Conservation (phyloP, 2,329 filamentous ascomycete species). For the Ceratocystis harringtonii region DNA sequence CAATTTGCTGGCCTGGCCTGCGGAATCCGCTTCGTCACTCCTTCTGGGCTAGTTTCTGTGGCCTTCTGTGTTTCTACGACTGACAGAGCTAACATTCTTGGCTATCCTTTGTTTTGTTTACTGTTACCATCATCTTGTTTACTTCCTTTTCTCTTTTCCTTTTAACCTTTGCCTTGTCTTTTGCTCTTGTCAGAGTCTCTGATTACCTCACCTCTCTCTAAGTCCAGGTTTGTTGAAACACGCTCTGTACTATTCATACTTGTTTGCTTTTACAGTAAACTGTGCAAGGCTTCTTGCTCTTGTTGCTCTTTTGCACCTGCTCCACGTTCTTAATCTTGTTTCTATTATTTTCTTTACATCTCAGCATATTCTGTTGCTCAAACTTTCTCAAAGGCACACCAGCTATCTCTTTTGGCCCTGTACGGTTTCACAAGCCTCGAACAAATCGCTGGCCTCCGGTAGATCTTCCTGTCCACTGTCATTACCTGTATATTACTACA, state of each 20-base stretch:
- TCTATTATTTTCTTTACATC: neutral
- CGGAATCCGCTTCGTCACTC: neutral
- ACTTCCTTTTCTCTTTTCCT: constrained; percentile 10
- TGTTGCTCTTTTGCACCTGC: neutral
- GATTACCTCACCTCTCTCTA: neutral
- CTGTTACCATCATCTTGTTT: constrained; percentile 8
- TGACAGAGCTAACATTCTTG: neutral
- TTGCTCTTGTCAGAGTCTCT: constrained; percentile 9
- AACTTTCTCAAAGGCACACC: neutral
- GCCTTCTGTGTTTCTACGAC: neutral
- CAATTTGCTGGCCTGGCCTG: neutral
- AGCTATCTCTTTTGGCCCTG: neutral
- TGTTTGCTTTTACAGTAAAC: neutral
- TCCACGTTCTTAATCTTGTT: neutral
- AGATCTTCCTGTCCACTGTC: neutral
- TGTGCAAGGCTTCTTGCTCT: neutral
- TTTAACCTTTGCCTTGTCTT: constrained; percentile 16
- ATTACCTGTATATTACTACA: neutral
- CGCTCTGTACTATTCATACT: neutral
- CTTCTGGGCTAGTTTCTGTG: neutral
- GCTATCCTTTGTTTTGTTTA: constrained; percentile 14
- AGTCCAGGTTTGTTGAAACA: neutral
- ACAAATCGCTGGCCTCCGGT: too few relatives aligned
- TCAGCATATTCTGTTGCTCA: neutral
- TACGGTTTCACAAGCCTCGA: neutral